A percentile compares a stretch with the other conserved stretches of the same genome.
Evolutionary conservation across 768 basidiomycete species (phyloP).

Genomic region (Auriscalpium microsporum): DNA sequence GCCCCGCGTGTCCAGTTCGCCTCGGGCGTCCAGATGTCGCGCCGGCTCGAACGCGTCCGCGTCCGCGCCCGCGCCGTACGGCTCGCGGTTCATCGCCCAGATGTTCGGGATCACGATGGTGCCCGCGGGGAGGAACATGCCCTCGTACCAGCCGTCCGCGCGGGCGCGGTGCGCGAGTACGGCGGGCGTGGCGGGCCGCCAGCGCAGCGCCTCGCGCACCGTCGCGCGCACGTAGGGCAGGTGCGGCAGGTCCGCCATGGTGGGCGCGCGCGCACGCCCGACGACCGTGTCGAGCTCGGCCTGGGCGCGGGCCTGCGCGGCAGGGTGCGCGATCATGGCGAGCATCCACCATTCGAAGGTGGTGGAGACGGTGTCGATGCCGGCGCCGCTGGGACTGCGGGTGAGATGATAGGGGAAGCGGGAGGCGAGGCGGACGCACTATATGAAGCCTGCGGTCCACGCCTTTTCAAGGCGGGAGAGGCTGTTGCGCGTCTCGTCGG

Average conservation of each 20-base stretch:
- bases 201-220: not conserved
- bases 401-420: too few relatives aligned
- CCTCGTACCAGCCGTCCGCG: not conserved
- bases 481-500: too few relatives aligned
- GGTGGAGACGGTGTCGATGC: not conserved
- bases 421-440: too few relatives aligned
- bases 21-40: not conserved
- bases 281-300: constrained; percentile 10
- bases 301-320: constrained; percentile 6
- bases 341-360: not conserved
- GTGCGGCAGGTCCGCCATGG: constrained; percentile 2
- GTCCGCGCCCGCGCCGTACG: not conserved
- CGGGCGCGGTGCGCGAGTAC: not conserved
- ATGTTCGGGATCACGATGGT: not conserved
- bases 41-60: not conserved
- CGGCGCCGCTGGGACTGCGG: not conserved
- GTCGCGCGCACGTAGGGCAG: not conserved
- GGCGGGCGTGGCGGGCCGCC: not conserved
- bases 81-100: not conserved
- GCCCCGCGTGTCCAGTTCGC: not conserved
- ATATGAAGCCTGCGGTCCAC: too few relatives aligned
- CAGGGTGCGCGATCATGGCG: constrained; percentile 3
- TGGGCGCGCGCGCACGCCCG: constrained; percentile 4
- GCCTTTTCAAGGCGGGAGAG: too few relatives aligned
- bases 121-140: not conserved